These are phyloP conservation scores for Inonotus obliquus DNA, from an alignment of 1,284 basidiomycete genomes.

Conservation along the genomic window DNA sequence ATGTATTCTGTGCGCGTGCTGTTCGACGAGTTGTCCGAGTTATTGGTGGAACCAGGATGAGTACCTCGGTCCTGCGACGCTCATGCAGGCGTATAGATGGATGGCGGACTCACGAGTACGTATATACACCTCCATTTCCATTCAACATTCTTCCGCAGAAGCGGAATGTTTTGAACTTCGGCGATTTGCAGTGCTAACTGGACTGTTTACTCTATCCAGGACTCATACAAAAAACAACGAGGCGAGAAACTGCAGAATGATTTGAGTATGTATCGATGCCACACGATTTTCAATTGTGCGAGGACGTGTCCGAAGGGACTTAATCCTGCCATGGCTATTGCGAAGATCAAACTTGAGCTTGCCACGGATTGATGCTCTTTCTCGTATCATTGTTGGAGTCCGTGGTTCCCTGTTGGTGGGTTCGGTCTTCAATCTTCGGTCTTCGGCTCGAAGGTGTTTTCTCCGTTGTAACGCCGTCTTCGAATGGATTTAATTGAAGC, in stretches of 20 bases:
- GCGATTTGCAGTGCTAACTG: not conserved
- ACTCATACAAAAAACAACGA: conserved; percentile 76
- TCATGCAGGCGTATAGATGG: conserved; percentile 97
- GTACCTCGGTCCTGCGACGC: conserved; percentile 94
- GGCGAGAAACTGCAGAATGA: conserved; percentile 94
- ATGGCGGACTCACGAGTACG: conserved; percentile 92
- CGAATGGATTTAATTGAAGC: not conserved
- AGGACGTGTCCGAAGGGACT: conserved; percentile 95
- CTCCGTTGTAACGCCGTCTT: not conserved
- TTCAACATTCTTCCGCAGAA: not conserved
- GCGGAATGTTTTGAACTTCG: not conserved
- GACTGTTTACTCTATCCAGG: conserved; percentile 39
- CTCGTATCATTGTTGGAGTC: not conserved
- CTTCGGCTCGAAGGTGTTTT: not conserved
- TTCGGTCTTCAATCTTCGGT: too few species aligned
- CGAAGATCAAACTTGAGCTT: conserved; percentile 86
- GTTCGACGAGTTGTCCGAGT: conserved; percentile 91
- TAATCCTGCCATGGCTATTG: conserved; percentile 85
- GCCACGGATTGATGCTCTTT: conserved; percentile 55
- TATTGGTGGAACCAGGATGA: conserved; percentile 99
- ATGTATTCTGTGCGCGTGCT: conserved; percentile 92
- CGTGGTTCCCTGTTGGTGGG: not conserved
- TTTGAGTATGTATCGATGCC: conserved; percentile 89
- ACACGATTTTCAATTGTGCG: conserved; percentile 95
- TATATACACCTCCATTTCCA: conserved; percentile 16